Evolutionary conservation across 371 early-diverging fungal species (phyloP).

Genomic region (Sporodiniella umbellata): DNA sequence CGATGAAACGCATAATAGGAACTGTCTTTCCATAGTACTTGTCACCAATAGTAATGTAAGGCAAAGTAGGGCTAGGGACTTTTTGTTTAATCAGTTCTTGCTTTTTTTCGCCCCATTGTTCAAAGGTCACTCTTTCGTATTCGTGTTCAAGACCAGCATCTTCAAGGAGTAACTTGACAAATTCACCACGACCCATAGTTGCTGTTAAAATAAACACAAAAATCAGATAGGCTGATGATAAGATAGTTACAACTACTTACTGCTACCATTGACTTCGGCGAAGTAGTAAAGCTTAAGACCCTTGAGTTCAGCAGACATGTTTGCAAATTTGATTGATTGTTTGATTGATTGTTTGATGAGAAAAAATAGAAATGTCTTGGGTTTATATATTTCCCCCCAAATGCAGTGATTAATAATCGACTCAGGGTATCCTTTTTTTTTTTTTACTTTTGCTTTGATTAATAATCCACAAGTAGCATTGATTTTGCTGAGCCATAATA

Average conservation of each 20-base stretch:
- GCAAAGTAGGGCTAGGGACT: slow-evolving; percentile 13
- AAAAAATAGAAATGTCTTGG: not conserved
- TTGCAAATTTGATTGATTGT: not conserved
- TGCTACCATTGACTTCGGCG: not conserved
- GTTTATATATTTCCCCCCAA: not conserved
- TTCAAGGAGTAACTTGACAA: slow-evolving; percentile 20
- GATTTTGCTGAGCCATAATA: no score
- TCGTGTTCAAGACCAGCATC: slow-evolving; percentile 25
- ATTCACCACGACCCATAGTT: slow-evolving; percentile 23
- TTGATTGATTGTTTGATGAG: not conserved
- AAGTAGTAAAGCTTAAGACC: slow-evolving; percentile 14
- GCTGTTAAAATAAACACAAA: not conserved
- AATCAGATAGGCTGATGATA: not conserved
- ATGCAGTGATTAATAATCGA: slow-evolving; percentile 1
- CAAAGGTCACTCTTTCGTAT: slow-evolving; percentile 10
- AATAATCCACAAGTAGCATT: no score
- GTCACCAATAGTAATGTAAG: slow-evolving; percentile 21
- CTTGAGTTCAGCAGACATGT: not conserved
- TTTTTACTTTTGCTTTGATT: no score
- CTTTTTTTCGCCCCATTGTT: slow-evolving; percentile 17
- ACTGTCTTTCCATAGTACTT: slow-evolving; percentile 19
- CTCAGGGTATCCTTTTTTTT: not conserved
- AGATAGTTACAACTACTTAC: slow-evolving; percentile 6
- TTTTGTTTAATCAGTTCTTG: slow-evolving; percentile 5
- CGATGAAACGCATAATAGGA: slow-evolving; percentile 20